Evolutionary conservation across 164 flowering plant genomes (phyloP), one percentile per base, ranked within the genome.

Genomic region (Sedum album): DNA sequence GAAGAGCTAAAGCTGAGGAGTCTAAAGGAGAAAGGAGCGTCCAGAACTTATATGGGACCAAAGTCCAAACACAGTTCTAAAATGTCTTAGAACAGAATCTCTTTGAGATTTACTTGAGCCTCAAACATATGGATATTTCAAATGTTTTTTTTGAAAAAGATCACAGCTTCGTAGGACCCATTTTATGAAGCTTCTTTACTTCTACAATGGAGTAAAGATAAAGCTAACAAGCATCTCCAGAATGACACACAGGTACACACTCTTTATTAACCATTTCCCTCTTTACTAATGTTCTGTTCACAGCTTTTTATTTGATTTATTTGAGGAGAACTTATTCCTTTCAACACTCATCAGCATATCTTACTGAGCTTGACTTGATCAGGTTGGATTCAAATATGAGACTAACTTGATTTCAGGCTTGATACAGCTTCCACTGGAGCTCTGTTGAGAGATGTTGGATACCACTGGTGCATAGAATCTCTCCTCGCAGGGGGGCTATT

Each of bases 161-260:
- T 17, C 51, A 53, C 28, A 23, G 7, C 60, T 53, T 53, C 23
- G 60, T 53, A 9, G 60, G 60, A 53, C 60, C 60, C 28, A 53
- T 53, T 53, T 53, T 53, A 30, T 53, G 60, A 53, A 53, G 60
- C 60, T 53, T 53, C 60, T 53, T 53, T 53, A 53, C 60, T 23
- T 53, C 14, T 23, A 53, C 60, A 53, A 53, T 23, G 60, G 28
- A 53, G 60, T 53, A 10, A 53, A 53, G 60, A 21, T 53, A 53
- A 53, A 53, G 60, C 13, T 53, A 23, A 53, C 28, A 53, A 53
- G 60, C 60, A 53, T 53, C 60, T 53, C 60, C 60, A 53, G 60
- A 53, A 30, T 21, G 60, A 21, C 25, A 53, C 25, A 15, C 48
- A 44, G 48, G 48, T 44, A 44, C 48, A 44, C 48, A 44, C 48